Percentiles rank a stretch among this genome's conserved stretches.
Conservation (phyloP, 768 basidiomycete species). For the Boletus patriciae region DNA sequence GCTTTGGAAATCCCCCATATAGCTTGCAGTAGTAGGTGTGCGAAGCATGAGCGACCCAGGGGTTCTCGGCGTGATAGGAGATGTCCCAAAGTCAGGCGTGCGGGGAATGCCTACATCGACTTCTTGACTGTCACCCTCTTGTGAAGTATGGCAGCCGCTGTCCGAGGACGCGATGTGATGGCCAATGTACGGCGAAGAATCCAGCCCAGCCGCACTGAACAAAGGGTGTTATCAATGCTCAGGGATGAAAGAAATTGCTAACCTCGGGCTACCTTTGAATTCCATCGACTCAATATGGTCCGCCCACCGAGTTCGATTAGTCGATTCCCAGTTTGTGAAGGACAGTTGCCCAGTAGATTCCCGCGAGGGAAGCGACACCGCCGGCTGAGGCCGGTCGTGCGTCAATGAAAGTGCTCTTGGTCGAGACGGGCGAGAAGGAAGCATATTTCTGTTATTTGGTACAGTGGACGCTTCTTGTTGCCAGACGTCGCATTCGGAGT, state of each 20-base stretch:
- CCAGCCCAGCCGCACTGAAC: slow-evolving; percentile 14
- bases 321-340: slow-evolving; percentile 28
- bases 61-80: slow-evolving; percentile 52
- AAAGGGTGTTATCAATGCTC: slow-evolving; percentile 5
- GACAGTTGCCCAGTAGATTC: slow-evolving; percentile 32
- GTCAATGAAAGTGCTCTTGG: slow-evolving; percentile 33
- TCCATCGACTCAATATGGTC: slow-evolving; percentile 15
- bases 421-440: slow-evolving; percentile 18
- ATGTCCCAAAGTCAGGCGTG: slow-evolving; percentile 48
- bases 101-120: slow-evolving; percentile 37
- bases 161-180: slow-evolving; percentile 19
- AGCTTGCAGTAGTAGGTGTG: slow-evolving; percentile 46
- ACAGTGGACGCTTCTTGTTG: slow-evolving; percentile 2
- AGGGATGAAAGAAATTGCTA: background rate
- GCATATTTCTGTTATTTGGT: background rate
- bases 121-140: slow-evolving; percentile 36
- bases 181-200: slow-evolving; percentile 15
- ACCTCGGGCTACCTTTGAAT: slow-evolving; percentile 17
- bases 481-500: slow-evolving; percentile 16
- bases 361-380: slow-evolving; percentile 20
- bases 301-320: slow-evolving; percentile 23
- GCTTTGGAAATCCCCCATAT: slow-evolving; percentile 36
- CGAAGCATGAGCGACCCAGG: slow-evolving; percentile 48
- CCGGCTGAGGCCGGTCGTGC: slow-evolving; percentile 22
- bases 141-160: slow-evolving; percentile 12